Conservation (phyloP, 345 rosid genomes). For the Alliaria petiolata region DNA sequence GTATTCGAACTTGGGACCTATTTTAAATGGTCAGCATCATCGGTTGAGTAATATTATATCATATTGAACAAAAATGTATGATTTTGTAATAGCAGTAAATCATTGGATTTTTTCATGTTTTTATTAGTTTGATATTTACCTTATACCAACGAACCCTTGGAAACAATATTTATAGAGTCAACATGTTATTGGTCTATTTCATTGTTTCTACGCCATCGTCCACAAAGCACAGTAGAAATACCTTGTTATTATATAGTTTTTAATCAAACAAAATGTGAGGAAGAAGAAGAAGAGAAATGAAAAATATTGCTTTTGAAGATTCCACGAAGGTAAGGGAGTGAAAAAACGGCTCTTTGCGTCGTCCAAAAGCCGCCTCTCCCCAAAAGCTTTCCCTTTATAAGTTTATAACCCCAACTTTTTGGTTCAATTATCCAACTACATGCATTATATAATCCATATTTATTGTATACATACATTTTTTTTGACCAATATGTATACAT, state of each 20-base stretch:
- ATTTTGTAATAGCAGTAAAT: not conserved
- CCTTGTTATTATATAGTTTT: not conserved
- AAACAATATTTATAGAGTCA: not conserved
- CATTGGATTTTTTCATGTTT: not conserved
- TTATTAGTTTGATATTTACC: not conserved
- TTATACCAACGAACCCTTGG: not conserved
- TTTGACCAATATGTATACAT: no score
- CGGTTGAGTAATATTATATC: not conserved
- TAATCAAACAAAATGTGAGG: not conserved
- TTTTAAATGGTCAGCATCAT: not conserved
- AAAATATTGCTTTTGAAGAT: conserved; percentile 16
- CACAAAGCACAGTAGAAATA: not conserved
- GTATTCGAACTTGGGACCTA: not conserved
- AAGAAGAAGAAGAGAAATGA: not conserved
- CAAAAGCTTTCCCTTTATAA: conserved; percentile 5
- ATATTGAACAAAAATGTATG: not conserved
- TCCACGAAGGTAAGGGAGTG: conserved; percentile 15
- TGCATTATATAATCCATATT: no score
- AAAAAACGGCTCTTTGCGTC: conserved; percentile 29
- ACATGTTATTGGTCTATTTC: not conserved
- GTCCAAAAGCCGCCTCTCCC: conserved; percentile 31
- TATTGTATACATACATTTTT: no score
- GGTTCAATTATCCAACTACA: conserved; percentile 1
- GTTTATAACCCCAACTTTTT: conserved; percentile 5
- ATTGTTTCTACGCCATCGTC: conserved; percentile 20